These are phyloP conservation scores for Urtica urens DNA, from an alignment of 306 rosid species.

Conservation along the genomic window DNA sequence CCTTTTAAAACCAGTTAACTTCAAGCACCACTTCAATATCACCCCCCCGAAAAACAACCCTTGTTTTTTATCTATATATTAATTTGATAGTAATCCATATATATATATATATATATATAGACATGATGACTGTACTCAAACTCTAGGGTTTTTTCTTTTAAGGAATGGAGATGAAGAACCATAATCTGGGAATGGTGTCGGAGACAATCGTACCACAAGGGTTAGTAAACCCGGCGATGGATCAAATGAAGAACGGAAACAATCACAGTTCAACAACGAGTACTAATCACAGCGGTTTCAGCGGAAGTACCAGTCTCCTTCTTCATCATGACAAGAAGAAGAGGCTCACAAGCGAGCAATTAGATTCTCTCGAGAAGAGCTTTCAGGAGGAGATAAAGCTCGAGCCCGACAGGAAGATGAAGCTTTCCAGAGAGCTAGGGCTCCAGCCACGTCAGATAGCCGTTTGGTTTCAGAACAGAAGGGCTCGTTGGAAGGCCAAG, in stretches of 20 bases:
- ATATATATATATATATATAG: not conserved
- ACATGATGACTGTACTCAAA: not conserved
- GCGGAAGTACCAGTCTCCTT: not conserved
- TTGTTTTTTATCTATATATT: no score
- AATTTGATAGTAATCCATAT: not conserved
- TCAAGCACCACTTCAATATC: no score
- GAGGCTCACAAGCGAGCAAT: constrained; percentile 52
- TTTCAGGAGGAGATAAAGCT: constrained; percentile 80
- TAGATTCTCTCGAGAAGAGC: constrained; percentile 67
- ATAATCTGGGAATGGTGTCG: constrained; percentile 12
- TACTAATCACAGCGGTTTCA: constrained; percentile 2
- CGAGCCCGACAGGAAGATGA: constrained; percentile 81
- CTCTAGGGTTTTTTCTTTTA: constrained; percentile 2
- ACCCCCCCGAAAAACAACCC: no score
- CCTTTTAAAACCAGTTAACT: no score
- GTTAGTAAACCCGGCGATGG: constrained; percentile 22
- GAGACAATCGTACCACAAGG: constrained; percentile 17
- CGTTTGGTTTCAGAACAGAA: constrained; percentile 90
- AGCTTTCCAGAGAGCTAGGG: constrained; percentile 78
- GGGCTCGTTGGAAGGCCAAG: constrained; percentile 89
- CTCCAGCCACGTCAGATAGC: constrained; percentile 90
- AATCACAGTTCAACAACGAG: not conserved
- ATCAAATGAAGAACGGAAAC: constrained; percentile 20
- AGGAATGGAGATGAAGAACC: constrained; percentile 64
- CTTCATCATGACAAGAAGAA: constrained; percentile 56